Conservation (phyloP, 1,284 basidiomycete species). For the Microbotryum silenes-acaulis region DNA sequence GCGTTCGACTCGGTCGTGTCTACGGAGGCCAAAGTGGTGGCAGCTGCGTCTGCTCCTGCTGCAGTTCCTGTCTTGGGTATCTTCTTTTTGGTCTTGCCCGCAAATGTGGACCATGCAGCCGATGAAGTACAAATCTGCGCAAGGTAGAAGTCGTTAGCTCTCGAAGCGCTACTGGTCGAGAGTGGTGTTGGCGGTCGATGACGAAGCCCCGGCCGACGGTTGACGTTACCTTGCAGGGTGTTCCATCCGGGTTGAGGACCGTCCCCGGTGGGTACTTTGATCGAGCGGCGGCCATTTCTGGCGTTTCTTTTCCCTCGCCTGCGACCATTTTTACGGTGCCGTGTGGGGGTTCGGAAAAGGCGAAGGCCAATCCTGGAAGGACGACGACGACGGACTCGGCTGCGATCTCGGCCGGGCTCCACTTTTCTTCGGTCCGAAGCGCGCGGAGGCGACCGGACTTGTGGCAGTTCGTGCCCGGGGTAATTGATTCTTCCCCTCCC, state of each 20-base stretch:
- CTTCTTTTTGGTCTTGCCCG: slow-evolving; percentile 27
- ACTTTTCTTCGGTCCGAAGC: too few species aligned
- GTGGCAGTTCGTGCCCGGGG: too few species aligned
- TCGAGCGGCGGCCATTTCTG: too few species aligned
- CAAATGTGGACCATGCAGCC: slow-evolving; percentile 25
- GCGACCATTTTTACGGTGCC: too few species aligned
- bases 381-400: too few species aligned
- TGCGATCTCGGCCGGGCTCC: too few species aligned
- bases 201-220: too few species aligned
- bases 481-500: too few species aligned
- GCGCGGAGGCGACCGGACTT: too few species aligned
- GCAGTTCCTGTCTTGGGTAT: slow-evolving; percentile 21
- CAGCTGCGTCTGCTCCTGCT: slow-evolving; percentile 19
- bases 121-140: slow-evolving; percentile 29
- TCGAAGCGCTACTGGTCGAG: not conserved
- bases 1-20: slow-evolving; percentile 36
- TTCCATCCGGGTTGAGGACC: slow-evolving; percentile 81
- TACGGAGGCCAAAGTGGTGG: not conserved
- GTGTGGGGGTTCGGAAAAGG: too few species aligned
- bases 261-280: slow-evolving; percentile 48
- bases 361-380: too few species aligned
- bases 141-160: not conserved
- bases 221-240: slow-evolving; percentile 77
- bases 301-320: too few species aligned
- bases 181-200: not conserved